Evolutionary conservation across 2,329 filamentous ascomycete species (phyloP), one percentile per base, ranked within the genome.

Genomic region (Ambrosiella cleistominuta): DNA sequence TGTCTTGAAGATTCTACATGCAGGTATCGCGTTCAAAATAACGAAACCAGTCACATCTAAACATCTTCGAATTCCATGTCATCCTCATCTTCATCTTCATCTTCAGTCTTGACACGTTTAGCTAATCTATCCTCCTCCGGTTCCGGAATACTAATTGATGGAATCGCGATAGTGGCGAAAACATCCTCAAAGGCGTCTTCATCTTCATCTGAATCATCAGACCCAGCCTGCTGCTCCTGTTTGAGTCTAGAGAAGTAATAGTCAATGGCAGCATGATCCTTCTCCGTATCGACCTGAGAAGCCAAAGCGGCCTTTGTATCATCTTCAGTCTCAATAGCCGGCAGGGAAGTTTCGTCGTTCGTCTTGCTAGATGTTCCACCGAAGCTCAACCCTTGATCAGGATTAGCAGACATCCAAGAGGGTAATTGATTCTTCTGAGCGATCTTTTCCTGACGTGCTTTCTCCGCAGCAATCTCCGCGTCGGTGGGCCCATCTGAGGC

Each of bases 381-480:
- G 53, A 87, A 77, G 1, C 83, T 87, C 47, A 36, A 17, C 44
- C 44, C 44, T 15, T 47, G n/a, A 17, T 47, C 44, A 47, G 44
- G 44, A 62, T 82, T 85, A 59, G 83, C 78, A 0, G 81, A 79
- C 70, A 87, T 85, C 82, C 85, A 88, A 7, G 75, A 71, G 1
- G 85, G 85, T 61, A 88, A 69, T 7, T 80, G 81, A 65, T 88
- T 88, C 65, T 86, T 81, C 63, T 75, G 73, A 1, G 81, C 79
- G 62, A 82, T 74, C 67, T 80, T 79, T 65, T 83, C 82, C 66
- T 82, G 83, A 51, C 76, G 75, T n/a, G 75, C 77, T 60, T 76
- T 74, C 64, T 86, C 83, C 39, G 79, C 80, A 40, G 78, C 78
- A 66, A 79, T 78, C 64, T 85, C 81, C 55, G 82, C 83, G 63